phyloP scores from a whole-genome alignment of 768 basidiomycete species.

The Tulasnella sp. region DNA sequence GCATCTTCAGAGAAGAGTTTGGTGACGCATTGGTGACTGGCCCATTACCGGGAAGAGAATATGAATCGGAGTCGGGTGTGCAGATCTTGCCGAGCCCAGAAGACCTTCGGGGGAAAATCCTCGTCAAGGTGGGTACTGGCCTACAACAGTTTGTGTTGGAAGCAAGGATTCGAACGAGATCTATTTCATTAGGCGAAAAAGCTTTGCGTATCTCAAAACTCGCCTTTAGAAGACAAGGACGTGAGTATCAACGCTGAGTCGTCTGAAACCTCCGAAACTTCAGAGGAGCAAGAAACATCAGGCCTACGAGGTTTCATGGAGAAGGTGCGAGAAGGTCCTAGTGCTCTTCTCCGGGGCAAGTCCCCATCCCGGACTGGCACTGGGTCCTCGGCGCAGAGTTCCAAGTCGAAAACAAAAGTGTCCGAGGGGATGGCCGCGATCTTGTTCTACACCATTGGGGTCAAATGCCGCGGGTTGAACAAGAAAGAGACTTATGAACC shows the following conservation, averaged over 20 bases:
- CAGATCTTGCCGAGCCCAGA: slow-evolving; percentile 72
- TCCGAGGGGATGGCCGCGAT: slow-evolving; percentile 61
- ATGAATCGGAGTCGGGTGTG: slow-evolving; percentile 29
- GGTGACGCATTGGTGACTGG: slow-evolving; percentile 42
- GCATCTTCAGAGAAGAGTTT: slow-evolving; percentile 59
- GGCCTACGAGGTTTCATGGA: background rate
- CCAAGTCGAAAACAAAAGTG: slow-evolving; percentile 49
- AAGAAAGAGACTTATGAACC: slow-evolving; percentile 75
- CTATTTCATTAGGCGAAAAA: slow-evolving; percentile 54
- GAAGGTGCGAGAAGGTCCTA: background rate
- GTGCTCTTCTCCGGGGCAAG: no score
- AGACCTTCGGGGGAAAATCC: slow-evolving; percentile 61
- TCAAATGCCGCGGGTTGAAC: slow-evolving; percentile 87
- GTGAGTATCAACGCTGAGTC: slow-evolving; percentile 33
- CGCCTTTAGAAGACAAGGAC: slow-evolving; percentile 28
- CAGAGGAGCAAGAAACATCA: background rate
- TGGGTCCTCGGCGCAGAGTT: background rate
- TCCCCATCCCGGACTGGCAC: background rate
- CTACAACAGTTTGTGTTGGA: slow-evolving; percentile 16
- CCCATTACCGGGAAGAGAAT: slow-evolving; percentile 36
- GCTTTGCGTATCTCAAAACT: slow-evolving; percentile 41
- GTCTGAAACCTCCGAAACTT: slow-evolving; percentile 33
- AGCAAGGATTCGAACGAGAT: background rate
- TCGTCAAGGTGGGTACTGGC: slow-evolving; percentile 55
- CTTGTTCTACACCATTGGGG: slow-evolving; percentile 89